A percentile compares a stretch with the other conserved stretches of the same genome.
These are phyloP conservation scores for Magnolia sinica DNA, from an alignment of 164 flowering plant species.

Conservation along the genomic window DNA sequence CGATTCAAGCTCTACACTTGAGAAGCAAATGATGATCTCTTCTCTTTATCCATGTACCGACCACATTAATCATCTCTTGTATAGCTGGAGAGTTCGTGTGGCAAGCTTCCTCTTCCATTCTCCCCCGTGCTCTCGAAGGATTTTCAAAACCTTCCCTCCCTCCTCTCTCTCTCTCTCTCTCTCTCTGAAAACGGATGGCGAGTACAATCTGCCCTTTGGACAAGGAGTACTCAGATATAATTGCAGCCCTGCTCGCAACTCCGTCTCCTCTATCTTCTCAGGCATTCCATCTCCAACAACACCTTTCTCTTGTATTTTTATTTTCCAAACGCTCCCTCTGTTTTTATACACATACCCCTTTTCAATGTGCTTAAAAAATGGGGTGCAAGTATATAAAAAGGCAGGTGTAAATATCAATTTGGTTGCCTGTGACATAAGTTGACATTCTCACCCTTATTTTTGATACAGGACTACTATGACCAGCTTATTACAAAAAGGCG, in stretches of 20 bases:
- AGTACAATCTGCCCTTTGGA: constrained; percentile 31
- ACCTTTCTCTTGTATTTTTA: background rate
- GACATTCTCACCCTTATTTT: background rate
- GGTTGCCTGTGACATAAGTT: background rate
- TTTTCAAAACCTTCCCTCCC: too few species aligned
- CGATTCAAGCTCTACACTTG: too few species aligned
- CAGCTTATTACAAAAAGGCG: constrained; percentile 44
- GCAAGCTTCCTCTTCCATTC: too few species aligned
- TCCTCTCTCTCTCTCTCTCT: too few species aligned
- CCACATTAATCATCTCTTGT: too few species aligned
- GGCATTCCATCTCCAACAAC: constrained; percentile 25
- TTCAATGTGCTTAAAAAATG: background rate
- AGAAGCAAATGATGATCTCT: too few species aligned
- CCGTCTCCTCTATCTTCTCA: constrained; percentile 56
- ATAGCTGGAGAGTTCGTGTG: too few species aligned
- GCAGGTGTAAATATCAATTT: background rate
- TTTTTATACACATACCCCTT: background rate
- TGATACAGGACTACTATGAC: constrained; percentile 64
- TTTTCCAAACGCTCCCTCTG: background rate
- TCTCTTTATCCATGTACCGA: too few species aligned
- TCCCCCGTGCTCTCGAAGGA: too few species aligned
- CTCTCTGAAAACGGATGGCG: constrained; percentile 3
- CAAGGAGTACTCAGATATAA: constrained; percentile 33
- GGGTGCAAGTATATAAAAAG: background rate
- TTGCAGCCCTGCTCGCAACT: constrained; percentile 65